phyloP scores from a whole-genome alignment of 108 stramenopile genomes.

The Pinguiococcus pyrenoidosus region DNA sequence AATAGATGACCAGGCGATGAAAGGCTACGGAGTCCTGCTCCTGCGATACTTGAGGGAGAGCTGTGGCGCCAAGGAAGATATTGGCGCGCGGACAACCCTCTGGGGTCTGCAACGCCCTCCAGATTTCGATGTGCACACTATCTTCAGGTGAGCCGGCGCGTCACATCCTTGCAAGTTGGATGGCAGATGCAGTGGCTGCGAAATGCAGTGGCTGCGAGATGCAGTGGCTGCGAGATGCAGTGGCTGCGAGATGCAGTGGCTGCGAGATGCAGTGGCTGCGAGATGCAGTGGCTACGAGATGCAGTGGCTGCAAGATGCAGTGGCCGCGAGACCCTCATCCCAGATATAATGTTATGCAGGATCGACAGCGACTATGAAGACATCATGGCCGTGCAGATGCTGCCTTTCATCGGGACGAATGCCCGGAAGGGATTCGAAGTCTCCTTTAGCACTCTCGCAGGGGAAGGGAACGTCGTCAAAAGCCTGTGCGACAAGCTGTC shows the following conservation, averaged over 20 bases:
- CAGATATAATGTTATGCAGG: too few species aligned
- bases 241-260: too few species aligned
- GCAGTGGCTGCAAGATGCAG: too few species aligned
- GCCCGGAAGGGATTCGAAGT: conserved; percentile 54
- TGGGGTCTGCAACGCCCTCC: conserved; percentile 74
- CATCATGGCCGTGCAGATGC: conserved; percentile 43
- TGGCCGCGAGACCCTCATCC: too few species aligned
- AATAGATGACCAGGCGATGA: too few species aligned
- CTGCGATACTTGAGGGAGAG: conserved; percentile 49
- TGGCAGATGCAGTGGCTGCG: too few species aligned
- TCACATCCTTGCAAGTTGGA: too few species aligned
- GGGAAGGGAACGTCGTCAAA: conserved; percentile 9
- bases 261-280: too few species aligned
- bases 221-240: too few species aligned
- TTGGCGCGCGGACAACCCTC: conserved; percentile 50
- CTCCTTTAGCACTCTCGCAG: conserved; percentile 25
- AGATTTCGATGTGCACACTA: conserved; percentile 45
- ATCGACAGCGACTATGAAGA: too few species aligned
- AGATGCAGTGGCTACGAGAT: too few species aligned
- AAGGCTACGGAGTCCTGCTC: conserved; percentile 54
- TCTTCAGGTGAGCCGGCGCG: conserved; percentile 31
- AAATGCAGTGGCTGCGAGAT: too few species aligned
- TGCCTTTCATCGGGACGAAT: conserved; percentile 58
- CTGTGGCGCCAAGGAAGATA: conserved; percentile 55
- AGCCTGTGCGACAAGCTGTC: conserved; percentile 27